A percentile compares a stretch with the other conserved stretches of the same genome.
Conservation (phyloP, 1,284 basidiomycete genomes). For the Ustilago crameri region DNA sequence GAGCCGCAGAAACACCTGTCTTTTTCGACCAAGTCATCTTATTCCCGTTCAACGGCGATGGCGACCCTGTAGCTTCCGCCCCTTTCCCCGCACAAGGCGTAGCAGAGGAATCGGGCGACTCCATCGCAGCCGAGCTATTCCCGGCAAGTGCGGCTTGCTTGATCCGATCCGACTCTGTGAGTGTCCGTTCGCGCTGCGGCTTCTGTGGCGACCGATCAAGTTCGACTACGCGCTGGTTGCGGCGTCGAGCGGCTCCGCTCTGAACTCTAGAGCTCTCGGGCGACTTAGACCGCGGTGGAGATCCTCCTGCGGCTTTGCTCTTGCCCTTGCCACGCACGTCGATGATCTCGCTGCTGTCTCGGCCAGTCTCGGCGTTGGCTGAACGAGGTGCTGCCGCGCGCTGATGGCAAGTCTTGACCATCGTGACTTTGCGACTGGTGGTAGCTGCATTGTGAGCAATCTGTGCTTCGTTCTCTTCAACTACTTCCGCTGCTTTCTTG, state of each 20-base stretch:
- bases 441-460: constrained; percentile 27
- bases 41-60: background rate
- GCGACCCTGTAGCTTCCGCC: background rate
- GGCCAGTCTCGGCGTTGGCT: constrained; percentile 1
- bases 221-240: constrained; percentile 47
- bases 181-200: constrained; percentile 12
- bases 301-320: background rate
- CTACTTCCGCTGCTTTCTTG: background rate
- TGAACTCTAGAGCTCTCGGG: constrained; percentile 4
- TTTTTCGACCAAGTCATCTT: constrained; percentile 8
- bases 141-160: constrained; percentile 42
- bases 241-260: constrained; percentile 9
- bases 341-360: constrained; percentile 5
- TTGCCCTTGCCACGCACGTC: background rate
- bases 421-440: constrained; percentile 13
- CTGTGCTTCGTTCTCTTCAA: constrained; percentile 31
- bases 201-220: constrained; percentile 33
- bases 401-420: constrained; percentile 33
- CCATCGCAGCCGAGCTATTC: constrained; percentile 21
- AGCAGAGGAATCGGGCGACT: background rate
- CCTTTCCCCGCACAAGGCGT: background rate
- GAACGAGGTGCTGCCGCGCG: constrained; percentile 6
- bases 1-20: constrained; percentile 12
- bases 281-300: constrained; percentile 13
- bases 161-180: constrained; percentile 49